These are phyloP conservation scores for Proliferodiscus dingleyae DNA, from an alignment of 2,329 filamentous ascomycete species.

Conservation along the genomic window DNA sequence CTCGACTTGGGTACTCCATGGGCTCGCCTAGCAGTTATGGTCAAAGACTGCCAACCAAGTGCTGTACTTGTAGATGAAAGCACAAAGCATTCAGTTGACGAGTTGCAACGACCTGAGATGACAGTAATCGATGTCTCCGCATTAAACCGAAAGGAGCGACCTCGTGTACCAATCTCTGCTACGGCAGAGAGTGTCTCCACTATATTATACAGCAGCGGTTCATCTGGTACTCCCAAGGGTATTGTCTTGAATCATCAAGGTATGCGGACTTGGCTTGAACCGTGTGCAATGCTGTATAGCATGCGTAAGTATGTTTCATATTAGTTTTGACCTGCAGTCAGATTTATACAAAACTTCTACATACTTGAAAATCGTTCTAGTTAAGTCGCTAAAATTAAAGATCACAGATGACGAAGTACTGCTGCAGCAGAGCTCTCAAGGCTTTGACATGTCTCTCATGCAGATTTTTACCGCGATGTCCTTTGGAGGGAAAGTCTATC, in stretches of 20 bases:
- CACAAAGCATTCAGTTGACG: too few relatives aligned
- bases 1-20: conserved; percentile 26
- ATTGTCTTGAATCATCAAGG: too few relatives aligned
- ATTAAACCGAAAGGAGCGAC: too few relatives aligned
- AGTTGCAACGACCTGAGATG: too few relatives aligned
- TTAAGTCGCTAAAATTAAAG: too few relatives aligned
- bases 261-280: too few relatives aligned
- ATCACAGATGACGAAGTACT: too few relatives aligned
- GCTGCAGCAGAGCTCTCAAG: neutral
- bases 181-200: conserved; percentile 30
- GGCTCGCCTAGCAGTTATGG: conserved; percentile 20
- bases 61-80: conserved; percentile 28
- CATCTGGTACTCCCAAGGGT: conserved; percentile 81
- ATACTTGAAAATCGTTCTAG: too few relatives aligned
- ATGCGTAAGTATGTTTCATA: too few relatives aligned
- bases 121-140: conserved; percentile 15
- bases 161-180: conserved; percentile 10
- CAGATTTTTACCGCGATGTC: conserved; percentile 9
- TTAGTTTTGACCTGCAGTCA: too few relatives aligned
- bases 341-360: too few relatives aligned
- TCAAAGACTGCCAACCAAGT: conserved; percentile 22
- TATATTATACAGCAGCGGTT: conserved; percentile 84
- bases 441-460: neutral
- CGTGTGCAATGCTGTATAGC: too few relatives aligned
- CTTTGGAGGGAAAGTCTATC: conserved; percentile 7